phyloP scores from a whole-genome alignment of 805 yeast species.

The Zygosaccharomyces bailii region DNA sequence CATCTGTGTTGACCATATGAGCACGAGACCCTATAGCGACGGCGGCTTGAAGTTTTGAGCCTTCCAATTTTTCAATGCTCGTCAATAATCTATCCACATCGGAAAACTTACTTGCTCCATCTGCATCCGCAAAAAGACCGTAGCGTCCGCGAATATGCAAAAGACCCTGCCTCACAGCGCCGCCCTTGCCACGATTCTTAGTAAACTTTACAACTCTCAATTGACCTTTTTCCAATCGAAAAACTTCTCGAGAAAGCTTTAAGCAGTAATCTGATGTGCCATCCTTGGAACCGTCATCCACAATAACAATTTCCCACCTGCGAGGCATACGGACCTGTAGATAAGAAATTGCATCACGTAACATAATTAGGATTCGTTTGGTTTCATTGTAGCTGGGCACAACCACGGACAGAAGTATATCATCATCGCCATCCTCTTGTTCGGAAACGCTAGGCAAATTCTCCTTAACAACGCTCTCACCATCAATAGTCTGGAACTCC shows the following conservation, averaged over 20 bases:
- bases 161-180: slow-evolving; percentile 94
- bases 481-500: slow-evolving; percentile 49
- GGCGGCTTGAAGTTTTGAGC: slow-evolving; percentile 41
- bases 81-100: slow-evolving; percentile 56
- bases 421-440: slow-evolving; percentile 26
- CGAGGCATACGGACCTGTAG: slow-evolving; percentile 39
- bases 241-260: slow-evolving; percentile 45
- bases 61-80: slow-evolving; percentile 37
- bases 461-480: slow-evolving; percentile 31
- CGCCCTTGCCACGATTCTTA: slow-evolving; percentile 89
- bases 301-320: slow-evolving; percentile 65
- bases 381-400: slow-evolving; percentile 95
- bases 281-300: slow-evolving; percentile 91
- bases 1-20: slow-evolving; percentile 93
- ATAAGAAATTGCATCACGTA: slow-evolving; percentile 61
- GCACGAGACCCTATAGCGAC: slow-evolving; percentile 92
- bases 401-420: slow-evolving; percentile 65
- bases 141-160: slow-evolving; percentile 67
- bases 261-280: slow-evolving; percentile 73
- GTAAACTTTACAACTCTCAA: slow-evolving; percentile 68
- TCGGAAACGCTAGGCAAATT: slow-evolving; percentile 25
- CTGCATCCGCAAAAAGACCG: slow-evolving; percentile 92
- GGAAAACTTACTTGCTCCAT: slow-evolving; percentile 84
- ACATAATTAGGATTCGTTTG: slow-evolving; percentile 62
- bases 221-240: slow-evolving; percentile 50